Conservation (phyloP, 768 basidiomycete genomes). For the Boletales sp. region DNA sequence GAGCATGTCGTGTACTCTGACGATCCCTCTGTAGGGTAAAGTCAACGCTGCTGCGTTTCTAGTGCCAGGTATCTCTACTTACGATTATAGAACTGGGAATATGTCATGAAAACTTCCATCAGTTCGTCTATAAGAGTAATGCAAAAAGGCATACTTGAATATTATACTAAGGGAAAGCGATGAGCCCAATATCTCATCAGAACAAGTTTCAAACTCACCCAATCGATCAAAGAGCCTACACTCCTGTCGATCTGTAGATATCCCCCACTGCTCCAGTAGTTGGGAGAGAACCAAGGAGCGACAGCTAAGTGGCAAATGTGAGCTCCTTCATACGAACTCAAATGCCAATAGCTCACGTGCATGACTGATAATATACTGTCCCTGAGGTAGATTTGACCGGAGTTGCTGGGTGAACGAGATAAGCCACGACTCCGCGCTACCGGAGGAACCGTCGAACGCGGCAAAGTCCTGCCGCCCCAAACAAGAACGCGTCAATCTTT, state of each 20-base stretch:
- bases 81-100: conserved; percentile 28
- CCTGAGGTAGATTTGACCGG: conserved; percentile 30
- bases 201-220: conserved; percentile 25
- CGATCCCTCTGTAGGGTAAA: conserved; percentile 47
- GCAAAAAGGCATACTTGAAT: conserved; percentile 31
- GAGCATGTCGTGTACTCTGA: conserved; percentile 62
- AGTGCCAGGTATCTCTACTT: background rate
- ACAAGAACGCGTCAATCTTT: too few species aligned
- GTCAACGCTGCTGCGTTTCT: too few species aligned
- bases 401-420: conserved; percentile 31
- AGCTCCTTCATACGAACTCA: background rate
- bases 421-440: conserved; percentile 38
- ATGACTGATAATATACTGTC: conserved; percentile 33
- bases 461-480: conserved; percentile 27
- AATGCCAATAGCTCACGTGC: conserved; percentile 26
- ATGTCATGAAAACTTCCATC: background rate
- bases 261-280: conserved; percentile 25
- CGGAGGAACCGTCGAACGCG: conserved; percentile 33
- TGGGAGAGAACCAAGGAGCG: conserved; percentile 21
- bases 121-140: background rate
- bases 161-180: conserved; percentile 26
- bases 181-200: background rate
- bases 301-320: conserved; percentile 10
- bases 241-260: conserved; percentile 36
- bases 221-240: conserved; percentile 45